Percentiles rank a stretch among this genome's conserved stretches.
These are phyloP conservation scores for Albugo candida DNA, from an alignment of 352 stramenopile species.

Conservation along the genomic window DNA sequence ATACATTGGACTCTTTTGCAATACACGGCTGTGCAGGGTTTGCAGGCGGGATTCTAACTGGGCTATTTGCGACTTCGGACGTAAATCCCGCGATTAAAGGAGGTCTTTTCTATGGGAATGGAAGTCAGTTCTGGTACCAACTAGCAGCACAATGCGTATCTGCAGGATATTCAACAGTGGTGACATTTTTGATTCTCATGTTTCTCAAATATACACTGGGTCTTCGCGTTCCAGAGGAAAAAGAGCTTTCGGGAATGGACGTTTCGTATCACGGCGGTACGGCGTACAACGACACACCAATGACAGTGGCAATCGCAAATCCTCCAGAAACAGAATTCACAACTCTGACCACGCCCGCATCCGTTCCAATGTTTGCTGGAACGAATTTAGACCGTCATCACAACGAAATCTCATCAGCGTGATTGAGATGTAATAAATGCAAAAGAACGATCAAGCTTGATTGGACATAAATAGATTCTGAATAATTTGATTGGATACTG, in stretches of 20 bases:
- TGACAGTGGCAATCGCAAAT: not conserved
- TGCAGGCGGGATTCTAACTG: constrained; percentile 37
- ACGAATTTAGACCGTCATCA: no score
- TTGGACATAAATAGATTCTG: no score
- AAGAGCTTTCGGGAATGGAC: constrained; percentile 61
- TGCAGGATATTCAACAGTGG: constrained; percentile 36
- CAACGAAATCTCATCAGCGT: no score
- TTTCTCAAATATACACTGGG: constrained; percentile 49
- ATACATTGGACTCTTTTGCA: constrained; percentile 62
- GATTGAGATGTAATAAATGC: no score
- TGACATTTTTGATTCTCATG: constrained; percentile 51
- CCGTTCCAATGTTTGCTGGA: no score
- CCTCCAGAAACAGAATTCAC: not conserved
- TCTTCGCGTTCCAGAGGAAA: constrained; percentile 51
- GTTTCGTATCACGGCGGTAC: constrained; percentile 52
- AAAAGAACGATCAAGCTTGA: no score
- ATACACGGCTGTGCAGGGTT: constrained; percentile 52
- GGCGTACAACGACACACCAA: constrained; percentile 24
- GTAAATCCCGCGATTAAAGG: constrained; percentile 35
- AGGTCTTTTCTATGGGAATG: constrained; percentile 32
- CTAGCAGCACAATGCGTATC: constrained; percentile 32
- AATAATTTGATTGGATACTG: no score
- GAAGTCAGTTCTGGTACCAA: constrained; percentile 26
- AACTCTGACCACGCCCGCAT: no score
- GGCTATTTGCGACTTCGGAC: constrained; percentile 38